Evolutionary conservation across 2,329 filamentous ascomycete genomes (phyloP), one percentile per base, ranked within the genome.

Genomic region (Ophiosphaerella korrae): DNA sequence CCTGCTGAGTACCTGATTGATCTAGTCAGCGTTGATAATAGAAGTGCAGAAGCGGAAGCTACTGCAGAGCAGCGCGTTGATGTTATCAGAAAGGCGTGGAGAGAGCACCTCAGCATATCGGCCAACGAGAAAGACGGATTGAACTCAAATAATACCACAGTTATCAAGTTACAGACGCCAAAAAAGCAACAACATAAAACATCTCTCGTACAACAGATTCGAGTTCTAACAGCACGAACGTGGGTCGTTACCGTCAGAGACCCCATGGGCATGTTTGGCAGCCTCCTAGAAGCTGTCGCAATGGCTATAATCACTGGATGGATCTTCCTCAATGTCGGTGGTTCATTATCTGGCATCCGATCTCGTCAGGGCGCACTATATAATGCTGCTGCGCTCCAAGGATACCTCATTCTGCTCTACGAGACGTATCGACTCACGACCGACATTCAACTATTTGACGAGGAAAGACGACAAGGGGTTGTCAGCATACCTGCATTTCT

Each of bases 1-100:
- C 89, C 89, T 0, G 89, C 89, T 2, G 89, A 92, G 58, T 88
- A 87, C 64, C 71, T 91, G 42, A 87, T 92, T 48, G 89, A 92
- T 58, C 78, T 89, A 29, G 86, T 88, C 1, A 88, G 89, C 5
- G 78, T 91, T 9, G 89, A 92, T 63, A 90, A 86, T 61, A 82
- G 89, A 5, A 86, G 84, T 0, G 79, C 83, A 0, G 86, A 89
- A 58, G 75, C 87, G 3, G 89, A 92, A 64, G 73, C 75, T 12
- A 77, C 80, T 32, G 88, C 84, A 0, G 78, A 78, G 12, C 74
- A 77, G 1, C 80, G 88, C 7, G 86, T 92, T 0, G 75, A 84
- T n/a, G 67, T 72, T 7, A 75, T 92, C 18, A 87, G 84, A 63
- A 66, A 70, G 4, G 80, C 82, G 7, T 92, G 89, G 89, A 71